Evolutionary conservation across 352 stramenopile species (phyloP).

Genomic region (Pythium aquatile): DNA sequence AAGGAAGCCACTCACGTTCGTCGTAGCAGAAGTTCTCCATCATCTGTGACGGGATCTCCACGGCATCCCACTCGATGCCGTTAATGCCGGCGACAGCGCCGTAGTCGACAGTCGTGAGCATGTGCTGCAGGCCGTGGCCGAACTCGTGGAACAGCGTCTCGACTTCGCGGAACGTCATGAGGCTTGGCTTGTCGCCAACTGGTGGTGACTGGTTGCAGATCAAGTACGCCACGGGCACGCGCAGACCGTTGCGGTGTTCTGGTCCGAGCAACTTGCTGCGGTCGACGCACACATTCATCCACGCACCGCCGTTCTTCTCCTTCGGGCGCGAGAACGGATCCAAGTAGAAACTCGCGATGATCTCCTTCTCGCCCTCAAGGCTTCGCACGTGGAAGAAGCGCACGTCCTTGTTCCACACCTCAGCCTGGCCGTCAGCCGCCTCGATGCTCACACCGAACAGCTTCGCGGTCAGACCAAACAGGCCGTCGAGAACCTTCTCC

Average conservation of each 20-base stretch:
- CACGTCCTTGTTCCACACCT: conserved; percentile 95
- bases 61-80: conserved; percentile 98
- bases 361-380: conserved; percentile 66
- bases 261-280: conserved; percentile 86
- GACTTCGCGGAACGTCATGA: conserved; percentile 98
- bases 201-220: conserved; percentile 97
- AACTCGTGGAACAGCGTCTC: conserved; percentile 97
- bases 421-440: conserved; percentile 53
- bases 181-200: conserved; percentile 90
- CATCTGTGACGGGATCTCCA: conserved; percentile 98
- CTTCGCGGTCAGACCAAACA: conserved; percentile 93
- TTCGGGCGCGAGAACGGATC: conserved; percentile 96
- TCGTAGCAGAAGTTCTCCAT: conserved; percentile 99
- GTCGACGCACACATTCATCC: conserved; percentile 97
- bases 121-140: conserved; percentile 98
- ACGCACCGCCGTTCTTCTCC: conserved; percentile 97
- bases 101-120: conserved; percentile 96
- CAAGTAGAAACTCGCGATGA: conserved; percentile 96
- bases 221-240: conserved; percentile 96
- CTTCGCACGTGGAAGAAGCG: conserved; percentile 94
- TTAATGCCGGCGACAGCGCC: conserved; percentile 97
- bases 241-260: conserved; percentile 48
- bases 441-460: conserved; percentile 96
- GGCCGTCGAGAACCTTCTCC: conserved; percentile 92
- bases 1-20: conserved; percentile 38